These are phyloP conservation scores for Rhizopus stolonifer DNA, from an alignment of 371 early-diverging fungal species.

Conservation along the genomic window DNA sequence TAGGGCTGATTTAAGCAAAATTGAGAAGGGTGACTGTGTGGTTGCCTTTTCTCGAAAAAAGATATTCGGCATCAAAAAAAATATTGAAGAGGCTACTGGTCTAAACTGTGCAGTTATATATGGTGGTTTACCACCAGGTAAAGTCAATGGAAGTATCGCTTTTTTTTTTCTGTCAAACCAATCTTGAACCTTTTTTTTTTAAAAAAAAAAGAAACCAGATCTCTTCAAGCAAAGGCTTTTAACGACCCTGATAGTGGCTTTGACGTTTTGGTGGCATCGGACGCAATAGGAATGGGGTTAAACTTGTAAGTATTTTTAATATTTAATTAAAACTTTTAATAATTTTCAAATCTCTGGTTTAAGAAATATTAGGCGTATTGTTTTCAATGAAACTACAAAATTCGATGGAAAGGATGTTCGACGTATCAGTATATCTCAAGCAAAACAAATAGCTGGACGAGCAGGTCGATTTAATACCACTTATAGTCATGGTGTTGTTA, in stretches of 20 bases:
- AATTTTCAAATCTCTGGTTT: no score
- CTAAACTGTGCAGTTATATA: constrained; percentile 90
- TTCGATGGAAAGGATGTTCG: constrained; percentile 68
- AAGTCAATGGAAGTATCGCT: background rate
- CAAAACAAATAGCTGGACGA: constrained; percentile 95
- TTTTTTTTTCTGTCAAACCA: no score
- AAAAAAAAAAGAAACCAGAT: background rate
- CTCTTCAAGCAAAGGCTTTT: constrained; percentile 86
- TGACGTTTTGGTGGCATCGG: constrained; percentile 92
- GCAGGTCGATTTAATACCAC: constrained; percentile 88
- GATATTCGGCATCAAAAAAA: constrained; percentile 76
- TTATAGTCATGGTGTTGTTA: constrained; percentile 63
- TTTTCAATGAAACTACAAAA: constrained; percentile 77
- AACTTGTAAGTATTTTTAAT: background rate
- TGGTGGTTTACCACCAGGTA: constrained; percentile 89
- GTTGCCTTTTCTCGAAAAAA: constrained; percentile 82
- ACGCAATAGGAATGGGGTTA: constrained; percentile 97
- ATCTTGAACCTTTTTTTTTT: no score
- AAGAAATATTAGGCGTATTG: constrained; percentile 84
- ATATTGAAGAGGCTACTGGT: constrained; percentile 73
- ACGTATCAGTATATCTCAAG: constrained; percentile 69
- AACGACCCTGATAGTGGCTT: constrained; percentile 81
- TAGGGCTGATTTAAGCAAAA: constrained; percentile 48
- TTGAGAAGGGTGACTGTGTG: constrained; percentile 85
- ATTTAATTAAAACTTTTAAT: no score